These are phyloP conservation scores for Auxenochlorella protothecoides DNA, from an alignment of 139 green algal genomes.

Conservation along the genomic window DNA sequence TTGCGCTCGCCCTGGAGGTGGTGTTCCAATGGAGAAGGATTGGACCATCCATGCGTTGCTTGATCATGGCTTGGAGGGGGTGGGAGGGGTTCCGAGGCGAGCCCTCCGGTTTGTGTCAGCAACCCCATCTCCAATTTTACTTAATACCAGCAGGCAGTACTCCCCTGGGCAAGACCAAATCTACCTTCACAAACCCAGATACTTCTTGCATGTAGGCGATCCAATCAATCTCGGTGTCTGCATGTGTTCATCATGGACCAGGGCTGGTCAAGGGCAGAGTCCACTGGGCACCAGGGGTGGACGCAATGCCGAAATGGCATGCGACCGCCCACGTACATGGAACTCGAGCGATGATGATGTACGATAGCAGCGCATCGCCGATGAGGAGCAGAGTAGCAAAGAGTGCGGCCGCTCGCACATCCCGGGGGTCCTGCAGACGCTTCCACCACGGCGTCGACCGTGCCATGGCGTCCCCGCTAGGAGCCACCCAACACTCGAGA, in stretches of 20 bases:
- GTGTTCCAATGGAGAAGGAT: neutral
- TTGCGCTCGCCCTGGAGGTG: slow-evolving; percentile 57
- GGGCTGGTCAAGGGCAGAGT: too few relatives aligned
- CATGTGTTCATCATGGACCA: neutral
- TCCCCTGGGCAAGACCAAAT: neutral
- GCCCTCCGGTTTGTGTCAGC: too few relatives aligned
- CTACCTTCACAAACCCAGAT: slow-evolving; percentile 21
- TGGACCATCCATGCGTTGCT: neutral
- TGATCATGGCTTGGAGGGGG: neutral
- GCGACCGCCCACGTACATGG: slow-evolving; percentile 18
- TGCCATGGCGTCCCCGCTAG: too few relatives aligned
- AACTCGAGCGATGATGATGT: slow-evolving; percentile 29
- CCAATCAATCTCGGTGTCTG: slow-evolving; percentile 53
- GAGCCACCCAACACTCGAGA: too few relatives aligned
- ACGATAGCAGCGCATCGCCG: slow-evolving; percentile 19
- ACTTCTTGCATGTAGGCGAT: slow-evolving; percentile 45
- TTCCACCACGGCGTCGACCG: neutral
- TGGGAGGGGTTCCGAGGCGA: neutral
- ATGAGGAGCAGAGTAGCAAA: slow-evolving; percentile 18
- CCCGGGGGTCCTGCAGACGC: slow-evolving; percentile 6
- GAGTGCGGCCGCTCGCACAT: neutral
- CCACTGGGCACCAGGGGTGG: neutral
- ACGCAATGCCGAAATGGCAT: neutral
- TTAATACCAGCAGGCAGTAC: too few relatives aligned
- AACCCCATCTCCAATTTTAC: too few relatives aligned